These are phyloP conservation scores for Ceratobasidium sp. DNA, from an alignment of 1,284 basidiomycete genomes.

Conservation along the genomic window DNA sequence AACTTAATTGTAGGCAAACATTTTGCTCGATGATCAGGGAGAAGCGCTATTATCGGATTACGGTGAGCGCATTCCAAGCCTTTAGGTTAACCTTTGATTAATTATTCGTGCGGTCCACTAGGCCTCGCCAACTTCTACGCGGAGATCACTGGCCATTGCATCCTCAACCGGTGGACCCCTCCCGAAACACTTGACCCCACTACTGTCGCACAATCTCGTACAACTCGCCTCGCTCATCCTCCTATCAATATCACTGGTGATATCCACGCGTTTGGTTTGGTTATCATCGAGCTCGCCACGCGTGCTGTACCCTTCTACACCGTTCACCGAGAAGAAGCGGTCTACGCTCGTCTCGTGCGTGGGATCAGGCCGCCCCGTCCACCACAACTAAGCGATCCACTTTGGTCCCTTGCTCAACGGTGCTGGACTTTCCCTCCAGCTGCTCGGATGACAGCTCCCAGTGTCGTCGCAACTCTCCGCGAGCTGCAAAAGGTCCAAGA, in stretches of 20 bases:
- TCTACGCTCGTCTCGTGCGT: constrained; percentile 36
- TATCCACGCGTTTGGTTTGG: constrained; percentile 40
- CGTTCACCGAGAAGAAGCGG: constrained; percentile 35
- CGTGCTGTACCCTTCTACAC: constrained; percentile 34
- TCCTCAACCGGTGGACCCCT: constrained; percentile 40
- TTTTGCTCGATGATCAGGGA: constrained; percentile 38
- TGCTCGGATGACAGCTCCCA: constrained; percentile 27
- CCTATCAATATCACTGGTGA: constrained; percentile 42
- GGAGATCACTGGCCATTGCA: constrained; percentile 37
- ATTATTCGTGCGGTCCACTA: background rate
- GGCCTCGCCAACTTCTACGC: constrained; percentile 40
- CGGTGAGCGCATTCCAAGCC: background rate
- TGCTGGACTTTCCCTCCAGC: constrained; percentile 38
- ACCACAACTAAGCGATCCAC: constrained; percentile 2
- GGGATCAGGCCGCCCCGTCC: constrained; percentile 35
- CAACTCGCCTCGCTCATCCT: constrained; percentile 30
- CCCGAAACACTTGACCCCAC: constrained; percentile 38
- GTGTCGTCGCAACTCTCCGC: constrained; percentile 25
- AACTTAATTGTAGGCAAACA: constrained; percentile 20
- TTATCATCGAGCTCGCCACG: constrained; percentile 38
- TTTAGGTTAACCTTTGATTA: background rate
- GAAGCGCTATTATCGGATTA: constrained; percentile 39
- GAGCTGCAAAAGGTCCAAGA: constrained; percentile 32
- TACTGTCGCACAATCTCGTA: constrained; percentile 40
- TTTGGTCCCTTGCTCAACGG: constrained; percentile 32